Conservation (phyloP, 495 filamentous ascomycete genomes). For the Neurospora hispaniola region DNA sequence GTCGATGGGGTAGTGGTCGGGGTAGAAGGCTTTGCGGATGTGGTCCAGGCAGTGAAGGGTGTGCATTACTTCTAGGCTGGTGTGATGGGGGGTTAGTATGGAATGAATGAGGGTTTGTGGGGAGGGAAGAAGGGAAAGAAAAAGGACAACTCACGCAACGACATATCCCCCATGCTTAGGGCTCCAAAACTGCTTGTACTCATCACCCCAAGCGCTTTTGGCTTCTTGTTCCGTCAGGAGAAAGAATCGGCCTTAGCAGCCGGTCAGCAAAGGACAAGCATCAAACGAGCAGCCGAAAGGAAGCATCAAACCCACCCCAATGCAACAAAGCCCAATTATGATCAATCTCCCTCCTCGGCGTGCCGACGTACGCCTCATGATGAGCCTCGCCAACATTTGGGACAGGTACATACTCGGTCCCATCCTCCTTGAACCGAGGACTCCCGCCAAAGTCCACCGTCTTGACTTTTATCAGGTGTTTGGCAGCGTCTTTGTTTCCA, state of each 20-base stretch:
- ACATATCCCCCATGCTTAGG: slow-evolving; percentile 1
- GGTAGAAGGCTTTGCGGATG: slow-evolving; percentile 2
- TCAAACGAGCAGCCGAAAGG: neutral
- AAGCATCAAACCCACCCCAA: neutral
- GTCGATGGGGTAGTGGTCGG: slow-evolving; percentile 1
- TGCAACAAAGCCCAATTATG: slow-evolving; percentile 5
- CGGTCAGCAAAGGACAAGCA: neutral
- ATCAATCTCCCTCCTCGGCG: slow-evolving; percentile 2
- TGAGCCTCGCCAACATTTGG: neutral
- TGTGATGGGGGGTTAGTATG: neutral
- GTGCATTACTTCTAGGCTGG: slow-evolving; percentile 4
- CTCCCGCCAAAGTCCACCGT: neutral
- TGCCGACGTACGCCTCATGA: neutral
- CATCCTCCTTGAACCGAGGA: neutral
- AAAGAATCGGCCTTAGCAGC: neutral
- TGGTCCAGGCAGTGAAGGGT: slow-evolving; percentile 5
- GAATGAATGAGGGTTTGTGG: no score
- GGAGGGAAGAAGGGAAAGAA: neutral
- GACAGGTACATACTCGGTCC: neutral
- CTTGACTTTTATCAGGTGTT: neutral
- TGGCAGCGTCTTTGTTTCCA: neutral
- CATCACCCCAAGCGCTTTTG: neutral
- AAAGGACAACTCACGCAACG: neutral
- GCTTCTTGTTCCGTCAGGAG: slow-evolving; percentile 2
- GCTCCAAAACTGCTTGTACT: slow-evolving; percentile 1